phyloP scores from a whole-genome alignment of 257 asterid genomes.

The Prunella vulgaris region DNA sequence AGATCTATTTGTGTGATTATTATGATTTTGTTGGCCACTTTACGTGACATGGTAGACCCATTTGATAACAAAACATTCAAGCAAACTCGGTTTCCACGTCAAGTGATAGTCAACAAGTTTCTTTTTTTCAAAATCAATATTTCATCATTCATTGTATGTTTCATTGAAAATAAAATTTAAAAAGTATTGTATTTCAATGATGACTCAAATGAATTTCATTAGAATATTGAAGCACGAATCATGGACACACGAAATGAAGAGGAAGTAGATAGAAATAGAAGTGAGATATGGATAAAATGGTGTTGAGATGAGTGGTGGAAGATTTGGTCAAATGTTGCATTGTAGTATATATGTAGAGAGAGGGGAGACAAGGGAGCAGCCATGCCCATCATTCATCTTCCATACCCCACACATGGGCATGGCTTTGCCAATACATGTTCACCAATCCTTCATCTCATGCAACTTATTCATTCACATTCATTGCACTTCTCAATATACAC shows the following conservation, averaged over 20 bases:
- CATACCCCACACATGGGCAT: conserved; percentile 23
- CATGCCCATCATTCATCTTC: conserved; percentile 28
- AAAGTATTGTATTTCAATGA: background rate
- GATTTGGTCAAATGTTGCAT: background rate
- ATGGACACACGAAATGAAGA: too few relatives aligned
- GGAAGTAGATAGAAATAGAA: too few relatives aligned
- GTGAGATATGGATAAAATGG: background rate
- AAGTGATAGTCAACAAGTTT: background rate
- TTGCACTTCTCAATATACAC: background rate
- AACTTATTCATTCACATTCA: background rate
- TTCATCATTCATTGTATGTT: background rate
- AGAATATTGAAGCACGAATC: background rate
- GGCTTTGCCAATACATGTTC: background rate
- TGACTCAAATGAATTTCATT: background rate
- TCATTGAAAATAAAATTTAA: too few relatives aligned
- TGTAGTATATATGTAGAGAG: background rate
- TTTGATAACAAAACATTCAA: conserved; percentile 25
- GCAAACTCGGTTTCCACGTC: background rate
- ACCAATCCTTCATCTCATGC: background rate
- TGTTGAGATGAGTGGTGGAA: background rate
- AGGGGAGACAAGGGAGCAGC: conserved; percentile 22
- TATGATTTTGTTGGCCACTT: background rate
- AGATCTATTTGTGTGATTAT: conserved; percentile 1
- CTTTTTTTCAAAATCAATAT: background rate
- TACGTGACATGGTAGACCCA: conserved; percentile 7